Base-by-base conservation (phyloP, 2,329 filamentous ascomycete genomes). In the Fusarium drepaniforme region DNA sequence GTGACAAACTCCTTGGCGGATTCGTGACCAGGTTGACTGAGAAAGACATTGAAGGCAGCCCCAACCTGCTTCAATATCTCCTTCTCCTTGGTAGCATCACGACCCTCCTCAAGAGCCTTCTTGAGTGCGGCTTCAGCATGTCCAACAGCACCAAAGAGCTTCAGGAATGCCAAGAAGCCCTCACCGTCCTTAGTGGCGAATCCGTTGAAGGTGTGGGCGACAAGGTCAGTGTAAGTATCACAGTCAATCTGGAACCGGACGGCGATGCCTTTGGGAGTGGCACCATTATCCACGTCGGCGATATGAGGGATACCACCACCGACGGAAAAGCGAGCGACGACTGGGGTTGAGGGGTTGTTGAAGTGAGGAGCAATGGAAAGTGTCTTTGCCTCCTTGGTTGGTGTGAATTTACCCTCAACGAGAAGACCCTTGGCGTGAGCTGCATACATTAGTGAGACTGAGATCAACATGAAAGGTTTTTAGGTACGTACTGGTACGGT, bases 361-460 rank as follows among this genome's bases (percentile, higher is more conserved):
- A 74, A 74, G 30, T 74, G 71, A 5, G 63, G 28, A 18, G 71
- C 71, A 4, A 51, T 53, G 1, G 71, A 74, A 3, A 74, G 71
- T 2, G 1, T 37, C 40, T 71, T 73, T 4, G 71, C 71, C 16
- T 68, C 30, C 5, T 64, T 42, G 6, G 71, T 67, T 7, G 70
- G 70, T 0, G 51, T 73, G 9, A 74, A 74, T 1, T 28, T 67
- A 1, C 71, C 71, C 1, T 73, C 67, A 1, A 74, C 67, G 1
- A 74, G 67, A 7, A 74, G 21, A 1, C 71, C 71, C 62, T 73
- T 74, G 40, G 71, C 71, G 16, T 73, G 70, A 18, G 70, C 71
- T 73, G 8, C 0, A 1, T 7, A 3, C 4, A 12, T 13, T 0
- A 13, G 11, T 73, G 1, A 70, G 65, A 23, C 4, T 3, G 3